These are phyloP conservation scores for Botrytis cinerea DNA, from an alignment of 2,329 filamentous ascomycete species.

Conservation along the genomic window DNA sequence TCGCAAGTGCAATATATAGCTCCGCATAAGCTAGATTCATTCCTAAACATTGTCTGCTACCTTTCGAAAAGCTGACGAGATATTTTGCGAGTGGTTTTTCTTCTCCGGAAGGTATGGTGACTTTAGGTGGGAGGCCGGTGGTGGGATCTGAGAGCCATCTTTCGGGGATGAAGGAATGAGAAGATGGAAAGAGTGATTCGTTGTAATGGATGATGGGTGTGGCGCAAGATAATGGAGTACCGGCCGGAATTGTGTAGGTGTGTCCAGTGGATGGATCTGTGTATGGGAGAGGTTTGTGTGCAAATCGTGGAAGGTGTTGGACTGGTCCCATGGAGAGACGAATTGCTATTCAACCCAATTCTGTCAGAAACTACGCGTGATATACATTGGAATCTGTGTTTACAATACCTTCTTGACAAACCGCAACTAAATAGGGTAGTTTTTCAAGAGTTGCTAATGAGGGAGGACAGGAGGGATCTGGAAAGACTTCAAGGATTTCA, in stretches of 20 bases:
- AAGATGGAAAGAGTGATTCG: constrained; percentile 44
- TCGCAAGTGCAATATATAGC: constrained; percentile 22
- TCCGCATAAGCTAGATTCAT: constrained; percentile 31
- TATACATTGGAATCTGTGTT: neutral
- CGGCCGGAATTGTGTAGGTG: constrained; percentile 31
- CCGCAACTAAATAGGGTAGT: constrained; percentile 41
- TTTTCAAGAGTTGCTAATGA: constrained; percentile 34
- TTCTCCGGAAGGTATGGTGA: constrained; percentile 4
- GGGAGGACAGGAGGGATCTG: constrained; percentile 25
- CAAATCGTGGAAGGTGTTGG: constrained; percentile 37
- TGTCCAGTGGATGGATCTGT: constrained; percentile 28
- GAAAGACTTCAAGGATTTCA: constrained; percentile 40
- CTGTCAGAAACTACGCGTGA: neutral
- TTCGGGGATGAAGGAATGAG: constrained; percentile 46
- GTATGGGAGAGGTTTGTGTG: constrained; percentile 30
- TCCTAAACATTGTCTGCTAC: constrained; percentile 48
- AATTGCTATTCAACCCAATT: constrained; percentile 27
- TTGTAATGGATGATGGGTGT: constrained; percentile 46
- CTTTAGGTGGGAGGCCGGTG: constrained; percentile 7
- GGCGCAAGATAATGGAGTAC: constrained; percentile 46
- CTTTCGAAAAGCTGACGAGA: constrained; percentile 49
- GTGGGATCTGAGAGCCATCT: constrained; percentile 44
- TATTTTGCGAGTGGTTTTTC: constrained; percentile 32
- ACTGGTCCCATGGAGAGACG: constrained; percentile 42
- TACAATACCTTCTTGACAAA: constrained; percentile 41